Conservation (phyloP, 108 stramenopile genomes). For the Schizochytrium sp. region DNA sequence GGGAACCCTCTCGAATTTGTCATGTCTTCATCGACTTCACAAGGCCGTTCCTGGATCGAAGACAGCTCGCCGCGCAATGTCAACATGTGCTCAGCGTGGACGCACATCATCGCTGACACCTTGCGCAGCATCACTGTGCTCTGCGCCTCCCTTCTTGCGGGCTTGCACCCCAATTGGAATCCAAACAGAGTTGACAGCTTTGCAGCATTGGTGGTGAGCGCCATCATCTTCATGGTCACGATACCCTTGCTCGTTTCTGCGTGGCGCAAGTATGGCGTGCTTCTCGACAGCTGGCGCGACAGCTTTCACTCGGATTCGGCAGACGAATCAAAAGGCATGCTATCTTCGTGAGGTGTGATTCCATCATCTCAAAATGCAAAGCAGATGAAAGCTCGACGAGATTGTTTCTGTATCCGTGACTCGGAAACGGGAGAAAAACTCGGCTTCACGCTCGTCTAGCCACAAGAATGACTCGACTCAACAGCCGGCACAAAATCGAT, state of each 20-base stretch:
- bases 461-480: too few relatives aligned
- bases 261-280: not conserved
- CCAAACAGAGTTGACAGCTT: not conserved
- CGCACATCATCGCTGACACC: conserved; percentile 1
- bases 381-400: too few relatives aligned
- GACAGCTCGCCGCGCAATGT: not conserved
- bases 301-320: too few relatives aligned
- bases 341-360: too few relatives aligned
- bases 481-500: too few relatives aligned
- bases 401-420: too few relatives aligned
- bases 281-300: not conserved
- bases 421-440: too few relatives aligned
- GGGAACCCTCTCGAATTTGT: not conserved
- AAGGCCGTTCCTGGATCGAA: not conserved
- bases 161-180: not conserved
- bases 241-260: not conserved
- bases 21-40: not conserved
- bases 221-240: not conserved
- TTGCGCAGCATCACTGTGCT: not conserved
- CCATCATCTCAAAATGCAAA: too few relatives aligned
- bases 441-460: too few relatives aligned
- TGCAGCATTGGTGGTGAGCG: not conserved
- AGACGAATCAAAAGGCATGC: not conserved
- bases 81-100: not conserved
- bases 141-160: not conserved